Conservation (phyloP, 2,329 filamentous ascomycete species). For the Penicillium sp. region DNA sequence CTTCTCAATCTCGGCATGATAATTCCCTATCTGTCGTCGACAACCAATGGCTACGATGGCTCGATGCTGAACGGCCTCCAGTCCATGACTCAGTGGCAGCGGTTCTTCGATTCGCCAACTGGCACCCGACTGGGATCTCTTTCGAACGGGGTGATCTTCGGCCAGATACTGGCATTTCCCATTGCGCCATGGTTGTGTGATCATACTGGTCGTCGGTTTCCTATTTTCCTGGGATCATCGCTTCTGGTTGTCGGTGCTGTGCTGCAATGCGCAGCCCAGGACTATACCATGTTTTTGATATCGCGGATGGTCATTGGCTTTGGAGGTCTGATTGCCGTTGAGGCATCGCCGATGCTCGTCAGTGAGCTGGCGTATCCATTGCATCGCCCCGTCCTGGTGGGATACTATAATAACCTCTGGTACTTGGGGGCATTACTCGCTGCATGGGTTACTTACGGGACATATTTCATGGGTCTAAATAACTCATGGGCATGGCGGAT, state of each 20-base stretch:
- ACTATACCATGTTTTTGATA: slow-evolving; percentile 34
- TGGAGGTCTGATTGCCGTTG: slow-evolving; percentile 33
- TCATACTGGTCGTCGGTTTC: slow-evolving; percentile 27
- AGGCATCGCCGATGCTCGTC: slow-evolving; percentile 39
- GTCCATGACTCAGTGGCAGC: slow-evolving; percentile 8
- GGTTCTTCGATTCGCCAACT: slow-evolving; percentile 3
- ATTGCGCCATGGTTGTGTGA: slow-evolving; percentile 11
- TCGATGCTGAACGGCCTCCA: slow-evolving; percentile 11
- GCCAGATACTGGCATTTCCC: slow-evolving; percentile 1
- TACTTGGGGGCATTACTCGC: slow-evolving; percentile 27
- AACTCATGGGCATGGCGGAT: slow-evolving; percentile 22
- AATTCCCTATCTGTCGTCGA: slow-evolving; percentile 9
- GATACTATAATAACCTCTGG: slow-evolving; percentile 35
- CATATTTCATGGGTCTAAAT: slow-evolving; percentile 10
- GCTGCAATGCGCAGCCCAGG: slow-evolving; percentile 26
- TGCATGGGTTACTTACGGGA: slow-evolving; percentile 28
- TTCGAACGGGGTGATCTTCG: slow-evolving; percentile 4
- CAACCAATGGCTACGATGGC: slow-evolving; percentile 11
- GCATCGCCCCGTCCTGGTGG: slow-evolving; percentile 35
- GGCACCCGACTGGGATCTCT: slow-evolving; percentile 7
- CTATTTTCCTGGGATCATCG: slow-evolving; percentile 29
- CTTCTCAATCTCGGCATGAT: slow-evolving; percentile 10
- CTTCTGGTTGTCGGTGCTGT: slow-evolving; percentile 28
- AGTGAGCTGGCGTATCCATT: slow-evolving; percentile 47
- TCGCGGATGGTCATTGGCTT: slow-evolving; percentile 39